Evolutionary conservation across 2,329 filamentous ascomycete genomes (phyloP).

Genomic region (Emergomyces pasteurianus): DNA sequence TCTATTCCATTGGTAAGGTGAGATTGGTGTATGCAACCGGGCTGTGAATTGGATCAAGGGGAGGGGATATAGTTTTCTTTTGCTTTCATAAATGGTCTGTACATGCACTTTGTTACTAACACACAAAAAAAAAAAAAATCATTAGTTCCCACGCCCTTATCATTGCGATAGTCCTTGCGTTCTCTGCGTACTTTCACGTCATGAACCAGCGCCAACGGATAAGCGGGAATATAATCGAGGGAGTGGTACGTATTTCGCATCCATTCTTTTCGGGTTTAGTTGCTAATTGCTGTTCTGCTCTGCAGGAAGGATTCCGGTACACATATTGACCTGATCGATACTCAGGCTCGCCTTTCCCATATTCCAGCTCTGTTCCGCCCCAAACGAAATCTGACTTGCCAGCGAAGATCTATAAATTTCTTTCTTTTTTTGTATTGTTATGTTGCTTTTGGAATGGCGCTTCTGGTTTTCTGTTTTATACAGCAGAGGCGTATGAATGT

Average conservation of each 20-base stretch:
- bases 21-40: background rate
- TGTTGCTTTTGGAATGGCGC: no score
- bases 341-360: background rate
- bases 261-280: no score
- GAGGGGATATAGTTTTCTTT: background rate
- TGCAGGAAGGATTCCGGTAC: conserved; percentile 22
- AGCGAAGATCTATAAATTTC: background rate
- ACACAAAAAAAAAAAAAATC: background rate
- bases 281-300: background rate
- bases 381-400: background rate
- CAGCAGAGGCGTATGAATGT: background rate
- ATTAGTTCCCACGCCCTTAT: conserved; percentile 47
- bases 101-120: background rate
- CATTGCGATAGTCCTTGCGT: conserved; percentile 40
- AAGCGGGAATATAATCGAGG: conserved; percentile 41
- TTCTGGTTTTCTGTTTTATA: no score
- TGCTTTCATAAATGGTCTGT: background rate
- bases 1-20: background rate
- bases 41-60: background rate
- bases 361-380: background rate
- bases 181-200: conserved; percentile 42
- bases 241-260: conserved; percentile 18
- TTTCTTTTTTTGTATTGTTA: no score
- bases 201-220: conserved; percentile 39
- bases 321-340: conserved; percentile 19